Evolutionary conservation across 306 rosid genomes (phyloP).

Genomic region (Albizia julibrissin): DNA sequence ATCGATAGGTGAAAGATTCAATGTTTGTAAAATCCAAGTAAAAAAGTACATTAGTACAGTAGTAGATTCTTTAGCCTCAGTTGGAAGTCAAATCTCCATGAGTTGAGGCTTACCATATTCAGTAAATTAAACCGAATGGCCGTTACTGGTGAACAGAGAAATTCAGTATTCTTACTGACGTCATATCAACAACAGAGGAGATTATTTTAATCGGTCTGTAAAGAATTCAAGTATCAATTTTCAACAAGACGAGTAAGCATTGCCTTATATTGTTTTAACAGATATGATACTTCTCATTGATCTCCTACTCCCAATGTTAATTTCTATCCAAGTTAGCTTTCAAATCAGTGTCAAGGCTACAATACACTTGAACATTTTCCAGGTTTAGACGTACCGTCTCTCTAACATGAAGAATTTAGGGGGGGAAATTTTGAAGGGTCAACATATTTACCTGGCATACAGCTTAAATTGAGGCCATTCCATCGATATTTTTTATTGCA

Average conservation of each 20-base stretch:
- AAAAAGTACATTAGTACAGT: too few relatives aligned
- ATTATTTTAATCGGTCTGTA: background rate
- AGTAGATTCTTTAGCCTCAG: background rate
- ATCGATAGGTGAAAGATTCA: background rate
- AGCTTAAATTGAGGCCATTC: slow-evolving; percentile 21
- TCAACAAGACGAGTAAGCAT: background rate
- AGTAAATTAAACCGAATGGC: background rate
- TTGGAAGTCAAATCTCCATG: background rate
- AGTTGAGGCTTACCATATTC: background rate
- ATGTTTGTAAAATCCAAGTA: background rate
- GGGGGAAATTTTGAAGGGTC: too few relatives aligned
- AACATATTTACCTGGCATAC: slow-evolving; percentile 26
- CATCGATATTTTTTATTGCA: slow-evolving; percentile 35
- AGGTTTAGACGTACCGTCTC: background rate
- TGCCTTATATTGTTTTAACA: background rate
- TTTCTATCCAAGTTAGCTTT: background rate
- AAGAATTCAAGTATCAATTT: background rate
- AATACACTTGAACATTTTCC: background rate
- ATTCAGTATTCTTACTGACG: background rate
- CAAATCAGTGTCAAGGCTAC: background rate
- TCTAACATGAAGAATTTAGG: background rate
- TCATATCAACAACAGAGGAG: background rate
- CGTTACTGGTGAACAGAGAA: background rate
- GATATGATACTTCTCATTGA: background rate
- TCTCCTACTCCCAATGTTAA: background rate